Base-by-base conservation (phyloP, 148 eudicot species). In the Hydrangea macrophylla region DNA sequence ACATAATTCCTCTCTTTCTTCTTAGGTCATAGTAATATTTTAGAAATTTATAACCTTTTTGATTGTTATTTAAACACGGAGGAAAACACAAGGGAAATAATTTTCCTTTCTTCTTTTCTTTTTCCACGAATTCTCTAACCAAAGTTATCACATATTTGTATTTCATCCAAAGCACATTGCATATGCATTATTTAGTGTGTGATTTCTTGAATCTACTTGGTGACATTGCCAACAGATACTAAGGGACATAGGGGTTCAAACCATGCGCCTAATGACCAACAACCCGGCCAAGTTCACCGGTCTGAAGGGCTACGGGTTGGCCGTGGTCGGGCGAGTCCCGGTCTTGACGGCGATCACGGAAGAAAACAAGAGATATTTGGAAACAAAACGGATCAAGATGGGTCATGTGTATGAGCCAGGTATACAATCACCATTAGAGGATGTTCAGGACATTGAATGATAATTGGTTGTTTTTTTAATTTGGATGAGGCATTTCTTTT, bases 371-470 rank as follows among this genome's bases (percentile, higher is more conserved):
- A 89, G 80, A 69, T 93, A 93, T 65, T 71, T 93, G 55, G 98
- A 90, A 70, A 85, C 98, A 3, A 93, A 93, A 70, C 77, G 96
- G 20, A 60, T 65, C 58, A 93, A 93, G 71, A 90, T 93, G 98
- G 98, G 98, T 26, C 98, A 94, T 79, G 70, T 94, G n/a, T 94
- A 94, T 70, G 87, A 82, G 37, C 81, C 94, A n/a, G 95, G 90
- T 53, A 61, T 83, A 55, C 83, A 83, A 65, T 86, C 71, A 64
- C 82, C 85, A 31, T 77, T 80, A 28, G 45, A 70, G n/a, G 76
- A 36, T 66, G 67, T 60, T 28, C 72, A 74, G 37, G 13, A 6
- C 2, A n/a, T 23, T 45, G 72, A 33, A 60, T 59, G 60, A 55
- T 10, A 26, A 17, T n/a, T 30, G 51, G 12, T 25, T 22, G 22